phyloP scores from a whole-genome alignment of 768 basidiomycete species.

The Multifurca ochricompacta region DNA sequence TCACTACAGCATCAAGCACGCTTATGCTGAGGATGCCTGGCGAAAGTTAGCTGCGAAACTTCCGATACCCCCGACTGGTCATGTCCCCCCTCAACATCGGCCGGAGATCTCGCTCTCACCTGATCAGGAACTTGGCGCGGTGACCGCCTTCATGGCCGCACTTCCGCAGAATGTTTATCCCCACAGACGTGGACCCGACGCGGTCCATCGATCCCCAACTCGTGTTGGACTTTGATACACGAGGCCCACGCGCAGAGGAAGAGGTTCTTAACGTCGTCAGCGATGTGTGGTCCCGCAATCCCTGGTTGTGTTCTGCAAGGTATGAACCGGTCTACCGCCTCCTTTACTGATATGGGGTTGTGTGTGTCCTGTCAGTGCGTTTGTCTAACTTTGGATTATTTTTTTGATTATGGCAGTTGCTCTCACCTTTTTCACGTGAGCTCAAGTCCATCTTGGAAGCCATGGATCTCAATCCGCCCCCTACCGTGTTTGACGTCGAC shows the following conservation, averaged over 20 bases:
- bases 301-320: conserved; percentile 72
- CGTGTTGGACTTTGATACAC: conserved; percentile 76
- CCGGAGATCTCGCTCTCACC: conserved; percentile 42
- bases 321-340: conserved; percentile 22
- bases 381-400: neutral
- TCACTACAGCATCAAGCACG: neutral
- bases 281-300: conserved; percentile 66
- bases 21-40: conserved; percentile 2
- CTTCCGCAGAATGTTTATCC: conserved; percentile 66
- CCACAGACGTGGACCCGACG: conserved; percentile 52
- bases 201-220: conserved; percentile 70
- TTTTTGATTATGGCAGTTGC: conserved; percentile 35
- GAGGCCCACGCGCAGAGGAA: conserved; percentile 48
- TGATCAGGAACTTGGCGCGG: conserved; percentile 63
- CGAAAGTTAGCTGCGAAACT: conserved; percentile 10
- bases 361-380: neutral
- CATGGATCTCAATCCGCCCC: conserved; percentile 52
- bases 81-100: conserved; percentile 21
- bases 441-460: conserved; percentile 49
- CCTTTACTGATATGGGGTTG: conserved; percentile 1
- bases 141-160: conserved; percentile 65
- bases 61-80: conserved; percentile 13
- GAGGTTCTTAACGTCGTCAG: conserved; percentile 53
- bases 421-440: conserved; percentile 60
- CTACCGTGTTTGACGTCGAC: conserved; percentile 66